phyloP scores from a whole-genome alignment of 768 basidiomycete genomes.

The Saitozyma podzolica region DNA sequence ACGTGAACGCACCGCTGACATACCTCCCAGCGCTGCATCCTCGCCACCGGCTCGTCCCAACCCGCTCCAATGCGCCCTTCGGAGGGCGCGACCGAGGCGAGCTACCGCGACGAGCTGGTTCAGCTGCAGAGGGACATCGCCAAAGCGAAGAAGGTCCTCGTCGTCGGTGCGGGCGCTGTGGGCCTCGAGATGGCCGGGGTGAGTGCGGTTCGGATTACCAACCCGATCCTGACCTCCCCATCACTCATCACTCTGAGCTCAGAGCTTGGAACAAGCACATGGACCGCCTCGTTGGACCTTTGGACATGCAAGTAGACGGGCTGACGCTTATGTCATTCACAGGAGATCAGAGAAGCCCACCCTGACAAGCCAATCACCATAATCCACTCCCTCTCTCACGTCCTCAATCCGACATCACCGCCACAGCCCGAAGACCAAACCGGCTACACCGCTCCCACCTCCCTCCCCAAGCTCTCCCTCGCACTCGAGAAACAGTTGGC shows the following conservation, averaged over 20 bases:
- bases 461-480: constrained; percentile 33
- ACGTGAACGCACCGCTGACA: not conserved
- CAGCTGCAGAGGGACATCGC: constrained; percentile 59
- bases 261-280: too few relatives aligned
- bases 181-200: constrained; percentile 58
- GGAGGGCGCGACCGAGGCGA: constrained; percentile 13
- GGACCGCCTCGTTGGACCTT: too few relatives aligned
- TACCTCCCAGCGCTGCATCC: constrained; percentile 32
- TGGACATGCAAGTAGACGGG: too few relatives aligned
- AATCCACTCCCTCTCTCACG: constrained; percentile 31
- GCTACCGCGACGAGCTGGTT: constrained; percentile 14
- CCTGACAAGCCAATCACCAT: constrained; percentile 32
- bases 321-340: not conserved
- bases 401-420: constrained; percentile 20
- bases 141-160: constrained; percentile 59
- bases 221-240: too few relatives aligned
- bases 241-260: too few relatives aligned
- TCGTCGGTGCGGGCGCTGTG: constrained; percentile 72
- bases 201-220: constrained; percentile 6
- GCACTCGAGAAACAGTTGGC: constrained; percentile 31
- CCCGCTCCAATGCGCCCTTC: constrained; percentile 42
- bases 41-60: constrained; percentile 49
- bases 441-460: constrained; percentile 22
- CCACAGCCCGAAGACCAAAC: not conserved
- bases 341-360: not conserved